These are phyloP conservation scores for Sclerotiophoma versabilis DNA, from an alignment of 2,329 filamentous ascomycete genomes.

Conservation along the genomic window DNA sequence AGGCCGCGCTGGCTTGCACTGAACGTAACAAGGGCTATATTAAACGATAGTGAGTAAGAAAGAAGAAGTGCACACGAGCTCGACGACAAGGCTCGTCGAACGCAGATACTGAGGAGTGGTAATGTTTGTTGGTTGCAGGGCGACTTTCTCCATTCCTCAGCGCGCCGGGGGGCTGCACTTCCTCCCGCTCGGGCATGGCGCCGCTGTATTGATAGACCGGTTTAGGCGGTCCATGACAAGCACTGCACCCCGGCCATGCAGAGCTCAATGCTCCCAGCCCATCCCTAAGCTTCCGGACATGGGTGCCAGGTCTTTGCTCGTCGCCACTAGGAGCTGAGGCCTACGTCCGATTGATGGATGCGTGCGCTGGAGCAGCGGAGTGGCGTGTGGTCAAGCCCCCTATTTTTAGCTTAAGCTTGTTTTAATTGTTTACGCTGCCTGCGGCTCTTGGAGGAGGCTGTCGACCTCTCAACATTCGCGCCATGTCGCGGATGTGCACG, in stretches of 20 bases:
- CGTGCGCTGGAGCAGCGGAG: slow-evolving; percentile 21
- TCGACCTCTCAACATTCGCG: slow-evolving; percentile 4
- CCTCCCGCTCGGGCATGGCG: slow-evolving; percentile 22
- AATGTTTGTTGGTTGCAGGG: slow-evolving; percentile 27
- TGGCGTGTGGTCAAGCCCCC: slow-evolving; percentile 25
- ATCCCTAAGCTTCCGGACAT: slow-evolving; percentile 20
- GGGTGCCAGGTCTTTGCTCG: slow-evolving; percentile 24
- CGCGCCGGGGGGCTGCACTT: slow-evolving; percentile 18
- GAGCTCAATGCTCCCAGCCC: slow-evolving; percentile 15
- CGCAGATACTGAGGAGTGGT: slow-evolving; percentile 15
- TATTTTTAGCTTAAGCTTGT: slow-evolving; percentile 26
- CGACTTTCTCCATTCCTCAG: slow-evolving; percentile 34
- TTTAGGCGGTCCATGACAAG: slow-evolving; percentile 14
- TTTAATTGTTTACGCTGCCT: slow-evolving; percentile 17
- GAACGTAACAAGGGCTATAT: slow-evolving; percentile 29
- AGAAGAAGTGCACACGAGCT: slow-evolving; percentile 24
- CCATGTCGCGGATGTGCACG: slow-evolving; percentile 7
- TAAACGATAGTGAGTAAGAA: slow-evolving; percentile 39
- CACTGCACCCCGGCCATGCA: slow-evolving; percentile 2
- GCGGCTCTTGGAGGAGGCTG: slow-evolving; percentile 7
- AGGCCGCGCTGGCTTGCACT: slow-evolving; percentile 8
- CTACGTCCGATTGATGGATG: slow-evolving; percentile 26
- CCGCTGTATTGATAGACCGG: slow-evolving; percentile 19
- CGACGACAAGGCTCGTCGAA: slow-evolving; percentile 18
- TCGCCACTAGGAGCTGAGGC: slow-evolving; percentile 28